Evolutionary conservation across 2,329 filamentous ascomycete species (phyloP).

Genomic region (Penicillium nordicum): DNA sequence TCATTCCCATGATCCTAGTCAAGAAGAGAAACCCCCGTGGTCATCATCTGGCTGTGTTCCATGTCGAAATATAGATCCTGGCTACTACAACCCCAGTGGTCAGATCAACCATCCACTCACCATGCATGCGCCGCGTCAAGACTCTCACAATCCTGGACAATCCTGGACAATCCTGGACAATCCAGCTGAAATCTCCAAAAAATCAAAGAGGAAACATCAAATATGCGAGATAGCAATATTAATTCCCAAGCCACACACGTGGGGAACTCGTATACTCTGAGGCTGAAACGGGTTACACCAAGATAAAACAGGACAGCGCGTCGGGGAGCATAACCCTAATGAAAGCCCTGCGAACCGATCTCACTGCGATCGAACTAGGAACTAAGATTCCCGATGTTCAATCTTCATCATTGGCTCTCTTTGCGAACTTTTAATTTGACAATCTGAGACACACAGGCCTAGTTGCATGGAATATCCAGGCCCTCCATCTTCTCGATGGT

Average conservation of each 20-base stretch:
- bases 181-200: not conserved
- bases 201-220: not conserved
- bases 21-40: not conserved
- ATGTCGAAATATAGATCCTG: not conserved
- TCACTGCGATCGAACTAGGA: not conserved
- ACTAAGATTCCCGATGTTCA: not conserved
- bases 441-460: not conserved
- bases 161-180: not conserved
- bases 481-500: not conserved
- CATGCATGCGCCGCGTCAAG: not conserved
- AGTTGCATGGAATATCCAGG: not conserved
- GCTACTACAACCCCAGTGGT: not conserved
- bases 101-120: not conserved
- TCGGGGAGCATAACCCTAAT: slow-evolving; percentile 6
- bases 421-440: not conserved
- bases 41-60: not conserved
- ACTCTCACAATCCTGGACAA: not conserved
- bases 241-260: not conserved
- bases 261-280: not conserved
- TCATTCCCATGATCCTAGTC: not conserved
- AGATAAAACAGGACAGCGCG: not conserved
- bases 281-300: not conserved
- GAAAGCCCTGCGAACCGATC: not conserved
- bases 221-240: not conserved
- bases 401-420: not conserved